Conservation (phyloP, 1,139 yeast genomes). For the Scheffersomyces illinoinensis region DNA sequence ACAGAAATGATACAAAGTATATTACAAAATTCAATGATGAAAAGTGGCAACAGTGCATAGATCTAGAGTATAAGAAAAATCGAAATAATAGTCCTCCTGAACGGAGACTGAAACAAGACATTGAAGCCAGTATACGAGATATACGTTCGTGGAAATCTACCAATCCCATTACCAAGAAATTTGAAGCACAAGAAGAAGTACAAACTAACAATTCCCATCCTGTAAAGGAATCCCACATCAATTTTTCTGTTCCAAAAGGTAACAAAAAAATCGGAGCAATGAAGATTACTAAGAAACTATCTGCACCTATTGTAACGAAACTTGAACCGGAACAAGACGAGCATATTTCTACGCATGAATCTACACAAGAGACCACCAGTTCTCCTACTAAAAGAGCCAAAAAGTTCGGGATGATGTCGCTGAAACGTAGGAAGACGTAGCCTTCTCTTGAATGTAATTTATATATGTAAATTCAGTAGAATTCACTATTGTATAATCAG, state of each 20-base stretch:
- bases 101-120: conserved; percentile 1
- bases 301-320: neutral
- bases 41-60: conserved; percentile 13
- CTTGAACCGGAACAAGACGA: neutral
- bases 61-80: conserved; percentile 1
- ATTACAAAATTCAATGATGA: conserved; percentile 16
- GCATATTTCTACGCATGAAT: neutral
- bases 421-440: neutral
- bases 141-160: conserved; percentile 8
- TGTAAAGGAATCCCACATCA: neutral
- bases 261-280: neutral
- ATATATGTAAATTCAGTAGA: neutral
- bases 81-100: conserved; percentile 1
- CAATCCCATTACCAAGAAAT: neutral
- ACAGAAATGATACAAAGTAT: conserved; percentile 12
- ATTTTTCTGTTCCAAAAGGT: neutral
- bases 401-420: neutral
- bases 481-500: neutral
- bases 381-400: neutral
- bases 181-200: neutral
- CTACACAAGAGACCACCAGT: neutral
- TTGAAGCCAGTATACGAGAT: conserved; percentile 4
- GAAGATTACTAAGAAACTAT: neutral
- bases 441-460: neutral
- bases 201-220: neutral